Evolutionary conservation across 192 early-diverging fungal genomes (phyloP), one percentile per base, ranked within the genome.

Genomic region (Coemansia sp.): DNA sequence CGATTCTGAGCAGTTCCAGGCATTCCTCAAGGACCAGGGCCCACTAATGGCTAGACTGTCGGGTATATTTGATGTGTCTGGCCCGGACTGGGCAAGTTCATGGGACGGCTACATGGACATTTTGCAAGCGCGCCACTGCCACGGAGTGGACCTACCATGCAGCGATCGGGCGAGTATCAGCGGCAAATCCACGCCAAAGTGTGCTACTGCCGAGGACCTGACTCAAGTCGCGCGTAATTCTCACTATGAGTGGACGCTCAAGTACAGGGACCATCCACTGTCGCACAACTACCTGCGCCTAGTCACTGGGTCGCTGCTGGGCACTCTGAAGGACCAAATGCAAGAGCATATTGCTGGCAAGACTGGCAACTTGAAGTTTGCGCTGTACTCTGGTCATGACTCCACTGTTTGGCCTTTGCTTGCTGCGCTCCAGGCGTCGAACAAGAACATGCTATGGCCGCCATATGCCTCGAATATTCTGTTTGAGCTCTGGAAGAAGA

Each of bases 341-440:
- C 54, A 75, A 27, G 40, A 57, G 33, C 73, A 61, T 33, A 70
- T 79, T 33, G 67, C 55, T 36, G 74, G 81, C n/a, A 65, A 77
- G 44, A 10, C 71, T 22, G 67, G 60, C 29, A 62, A 62, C 27
- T 66, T 75, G 20, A 78, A 76, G 70, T 74, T 89, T 46, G 83
- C 82, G 15, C 33, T 89, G 6, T 88, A 86, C 63, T 88, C 87
- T 9, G 85, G 73, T 0, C 88, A 87, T 46, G 87, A 88, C 64
- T 65, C 76, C 16, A 85, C 88, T 0, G 38, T 89, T 31, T 67
- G 75, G 41, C 78, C 79, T 13, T 64, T 89, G n/a, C 66, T 87
- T 12, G 70, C 43, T 9, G 66, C 79, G 10, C 73, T 89, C 9
- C 75, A 67, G 0, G 73, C 76, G 1, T 68, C 71, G 11, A 55